phyloP scores from a whole-genome alignment of 495 filamentous ascomycete genomes.

The Penicillium samsonianum region DNA sequence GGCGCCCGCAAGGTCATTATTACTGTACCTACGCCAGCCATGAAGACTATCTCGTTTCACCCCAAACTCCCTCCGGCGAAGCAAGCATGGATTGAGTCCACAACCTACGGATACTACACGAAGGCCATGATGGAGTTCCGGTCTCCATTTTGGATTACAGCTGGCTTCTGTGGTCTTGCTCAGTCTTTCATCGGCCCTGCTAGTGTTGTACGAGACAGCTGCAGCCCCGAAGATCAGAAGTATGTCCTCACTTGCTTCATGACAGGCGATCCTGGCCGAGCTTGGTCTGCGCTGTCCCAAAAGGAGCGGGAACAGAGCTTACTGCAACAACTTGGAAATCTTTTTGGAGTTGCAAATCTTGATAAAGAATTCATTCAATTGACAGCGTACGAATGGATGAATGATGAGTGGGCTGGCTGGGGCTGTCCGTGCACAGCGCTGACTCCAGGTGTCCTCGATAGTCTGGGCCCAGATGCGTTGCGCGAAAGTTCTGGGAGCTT shows the following conservation, averaged over 20 bases:
- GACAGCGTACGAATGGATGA: conserved; percentile 30
- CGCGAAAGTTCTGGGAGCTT: conserved; percentile 30
- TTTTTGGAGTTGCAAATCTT: background rate
- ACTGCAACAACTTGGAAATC: background rate
- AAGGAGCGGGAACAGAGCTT: conserved; percentile 11
- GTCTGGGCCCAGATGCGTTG: conserved; percentile 13
- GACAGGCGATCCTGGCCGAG: conserved; percentile 32
- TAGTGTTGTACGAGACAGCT: conserved; percentile 43
- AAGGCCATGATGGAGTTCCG: conserved; percentile 41
- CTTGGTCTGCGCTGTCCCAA: conserved; percentile 27
- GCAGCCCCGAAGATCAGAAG: conserved; percentile 31
- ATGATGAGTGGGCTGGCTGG: conserved; percentile 25
- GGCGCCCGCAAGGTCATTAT: background rate
- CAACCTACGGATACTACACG: conserved; percentile 37
- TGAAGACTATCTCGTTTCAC: background rate
- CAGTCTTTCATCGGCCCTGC: conserved; percentile 38
- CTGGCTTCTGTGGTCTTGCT: conserved; percentile 37
- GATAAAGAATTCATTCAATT: conserved; percentile 20
- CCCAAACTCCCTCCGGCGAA: background rate
- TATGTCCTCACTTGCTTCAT: conserved; percentile 47
- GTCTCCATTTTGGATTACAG: conserved; percentile 42
- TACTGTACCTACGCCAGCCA: background rate
- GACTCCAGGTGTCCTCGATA: conserved; percentile 28
- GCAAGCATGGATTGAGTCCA: conserved; percentile 8
- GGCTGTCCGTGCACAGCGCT: conserved; percentile 30